A percentile compares a stretch with the other conserved stretches of the same genome.
phyloP scores from a whole-genome alignment of 805 yeast genomes.

The Hanseniaspora pseudoguilliermondii region DNA sequence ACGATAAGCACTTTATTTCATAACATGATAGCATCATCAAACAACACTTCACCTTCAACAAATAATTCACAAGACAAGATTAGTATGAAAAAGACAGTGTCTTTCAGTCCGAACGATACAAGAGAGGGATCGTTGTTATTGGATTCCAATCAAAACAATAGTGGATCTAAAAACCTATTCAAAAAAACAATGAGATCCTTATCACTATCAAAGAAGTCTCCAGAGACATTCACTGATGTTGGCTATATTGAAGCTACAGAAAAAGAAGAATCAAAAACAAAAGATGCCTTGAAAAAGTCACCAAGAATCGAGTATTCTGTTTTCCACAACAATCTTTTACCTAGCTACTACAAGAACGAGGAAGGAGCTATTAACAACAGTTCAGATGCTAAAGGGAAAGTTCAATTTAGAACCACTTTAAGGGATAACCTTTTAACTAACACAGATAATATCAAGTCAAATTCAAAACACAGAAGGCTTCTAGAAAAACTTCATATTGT shows the following conservation, averaged over 20 bases:
- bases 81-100: neutral
- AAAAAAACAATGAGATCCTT: slow-evolving; percentile 6
- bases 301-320: neutral
- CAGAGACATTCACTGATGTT: neutral
- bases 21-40: neutral
- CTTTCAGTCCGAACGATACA: neutral
- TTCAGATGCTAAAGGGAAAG: neutral
- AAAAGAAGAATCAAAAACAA: neutral
- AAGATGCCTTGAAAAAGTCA: neutral
- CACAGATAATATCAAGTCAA: neutral
- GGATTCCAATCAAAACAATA: neutral
- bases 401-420: neutral
- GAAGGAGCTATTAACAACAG: slow-evolving; percentile 22
- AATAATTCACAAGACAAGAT: neutral
- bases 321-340: neutral
- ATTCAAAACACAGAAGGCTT: neutral
- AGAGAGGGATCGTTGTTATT: neutral
- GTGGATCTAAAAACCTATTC: neutral
- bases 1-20: neutral
- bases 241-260: neutral
- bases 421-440: neutral
- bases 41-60: neutral
- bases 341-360: slow-evolving; percentile 3
- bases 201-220: neutral
- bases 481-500: neutral